Conservation (phyloP, 2,329 filamentous ascomycete genomes). For the Sclerotinia minor region DNA sequence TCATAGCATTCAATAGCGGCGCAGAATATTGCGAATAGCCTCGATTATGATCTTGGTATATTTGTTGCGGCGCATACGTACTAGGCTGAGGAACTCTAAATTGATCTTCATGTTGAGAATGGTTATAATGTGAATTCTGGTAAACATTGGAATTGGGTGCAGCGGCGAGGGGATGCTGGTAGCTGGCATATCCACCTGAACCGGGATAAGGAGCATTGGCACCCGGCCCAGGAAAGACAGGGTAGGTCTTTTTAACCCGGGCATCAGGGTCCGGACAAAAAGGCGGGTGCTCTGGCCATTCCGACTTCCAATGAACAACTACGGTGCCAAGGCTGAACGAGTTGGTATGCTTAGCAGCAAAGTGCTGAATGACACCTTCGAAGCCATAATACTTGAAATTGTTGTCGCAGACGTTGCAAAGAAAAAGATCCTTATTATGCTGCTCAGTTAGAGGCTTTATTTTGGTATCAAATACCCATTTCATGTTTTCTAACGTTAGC, state of each 20-base stretch:
- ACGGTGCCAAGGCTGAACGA: constrained; percentile 68
- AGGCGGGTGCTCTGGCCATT: constrained; percentile 76
- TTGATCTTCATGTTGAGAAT: constrained; percentile 41
- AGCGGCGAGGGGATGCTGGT: constrained; percentile 35
- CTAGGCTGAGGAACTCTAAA: constrained; percentile 40
- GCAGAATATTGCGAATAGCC: constrained; percentile 33
- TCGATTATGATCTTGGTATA: constrained; percentile 35
- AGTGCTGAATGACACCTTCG: constrained; percentile 79
- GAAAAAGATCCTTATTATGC: constrained; percentile 70
- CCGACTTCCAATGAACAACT: constrained; percentile 75
- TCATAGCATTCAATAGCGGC: constrained; percentile 31
- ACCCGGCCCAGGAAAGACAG: constrained; percentile 39
- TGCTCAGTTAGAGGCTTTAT: constrained; percentile 68
- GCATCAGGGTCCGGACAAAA: constrained; percentile 62
- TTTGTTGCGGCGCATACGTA: constrained; percentile 37
- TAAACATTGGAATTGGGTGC: constrained; percentile 36
- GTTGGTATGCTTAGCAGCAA: constrained; percentile 76
- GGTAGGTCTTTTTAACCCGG: constrained; percentile 41
- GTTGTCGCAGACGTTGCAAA: constrained; percentile 68
- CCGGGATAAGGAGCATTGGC: constrained; percentile 41
- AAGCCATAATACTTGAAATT: constrained; percentile 71
- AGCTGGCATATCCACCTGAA: constrained; percentile 41
- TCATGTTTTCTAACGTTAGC: constrained; percentile 81
- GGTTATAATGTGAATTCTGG: constrained; percentile 41
- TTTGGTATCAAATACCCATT: constrained; percentile 78